Evolutionary conservation across 352 stramenopile species (phyloP).

Genomic region (Phytopythium kandeliae): DNA sequence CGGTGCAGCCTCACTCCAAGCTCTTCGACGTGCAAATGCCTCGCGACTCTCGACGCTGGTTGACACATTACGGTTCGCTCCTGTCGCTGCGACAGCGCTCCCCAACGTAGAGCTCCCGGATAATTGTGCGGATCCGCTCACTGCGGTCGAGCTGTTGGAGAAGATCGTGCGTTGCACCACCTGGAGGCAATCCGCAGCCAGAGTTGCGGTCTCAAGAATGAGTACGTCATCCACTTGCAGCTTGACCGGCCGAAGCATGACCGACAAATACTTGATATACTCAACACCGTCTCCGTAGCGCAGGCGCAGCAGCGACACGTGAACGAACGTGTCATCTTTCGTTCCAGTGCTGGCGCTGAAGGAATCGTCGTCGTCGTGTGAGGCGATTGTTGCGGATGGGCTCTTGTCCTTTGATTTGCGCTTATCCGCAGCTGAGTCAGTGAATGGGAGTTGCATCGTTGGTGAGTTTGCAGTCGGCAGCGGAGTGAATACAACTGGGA

Average conservation of each 20-base stretch:
- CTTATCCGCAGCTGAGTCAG: constrained; percentile 5
- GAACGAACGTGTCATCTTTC: constrained; percentile 43
- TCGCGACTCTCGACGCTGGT: constrained; percentile 26
- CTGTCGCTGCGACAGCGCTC: background rate
- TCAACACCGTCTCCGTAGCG: constrained; percentile 80
- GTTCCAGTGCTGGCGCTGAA: background rate
- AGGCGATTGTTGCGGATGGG: background rate
- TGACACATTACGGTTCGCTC: background rate
- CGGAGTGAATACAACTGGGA: constrained; percentile 78
- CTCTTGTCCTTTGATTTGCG: constrained; percentile 10
- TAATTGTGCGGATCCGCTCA: background rate
- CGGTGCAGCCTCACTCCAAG: constrained; percentile 5
- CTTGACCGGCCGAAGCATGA: constrained; percentile 67
- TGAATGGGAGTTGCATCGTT: background rate
- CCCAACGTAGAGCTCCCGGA: background rate
- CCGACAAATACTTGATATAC: constrained; percentile 85
- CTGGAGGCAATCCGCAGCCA: constrained; percentile 38
- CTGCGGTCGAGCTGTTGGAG: background rate
- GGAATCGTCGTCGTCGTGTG: background rate
- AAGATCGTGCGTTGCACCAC: constrained; percentile 32
- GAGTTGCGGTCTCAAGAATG: constrained; percentile 32
- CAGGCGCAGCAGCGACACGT: constrained; percentile 72
- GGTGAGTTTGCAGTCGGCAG: constrained; percentile 30
- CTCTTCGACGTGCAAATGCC: constrained; percentile 7
- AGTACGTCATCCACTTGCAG: constrained; percentile 64